Percentiles rank a stretch among this genome's conserved stretches.
Conservation (phyloP, 441 rosid species). For the Erysimum pusillum region DNA sequence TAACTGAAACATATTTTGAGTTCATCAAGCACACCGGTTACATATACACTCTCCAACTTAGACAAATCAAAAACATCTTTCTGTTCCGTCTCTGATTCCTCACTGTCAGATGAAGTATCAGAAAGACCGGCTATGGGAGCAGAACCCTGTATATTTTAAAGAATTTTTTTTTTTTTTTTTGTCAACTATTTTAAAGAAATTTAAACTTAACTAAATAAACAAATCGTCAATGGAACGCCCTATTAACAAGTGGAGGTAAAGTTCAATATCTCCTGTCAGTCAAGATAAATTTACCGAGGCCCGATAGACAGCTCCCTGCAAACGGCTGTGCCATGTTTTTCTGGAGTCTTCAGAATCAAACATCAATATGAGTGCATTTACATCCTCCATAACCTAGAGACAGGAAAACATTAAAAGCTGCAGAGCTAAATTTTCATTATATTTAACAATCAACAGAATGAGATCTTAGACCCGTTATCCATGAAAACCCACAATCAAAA, state of each 20-base stretch:
- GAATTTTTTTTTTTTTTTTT: no score
- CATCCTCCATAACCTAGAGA: slow-evolving; percentile 88
- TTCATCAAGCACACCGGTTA: slow-evolving; percentile 95
- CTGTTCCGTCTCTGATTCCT: slow-evolving; percentile 74
- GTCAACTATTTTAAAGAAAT: slow-evolving; percentile 15
- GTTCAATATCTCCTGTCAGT: slow-evolving; percentile 15
- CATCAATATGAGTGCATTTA: slow-evolving; percentile 72
- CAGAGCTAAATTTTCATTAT: slow-evolving; percentile 18
- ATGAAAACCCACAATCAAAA: slow-evolving; percentile 35
- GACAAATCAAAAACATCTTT: slow-evolving; percentile 55
- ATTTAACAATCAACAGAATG: slow-evolving; percentile 7
- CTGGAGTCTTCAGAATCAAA: slow-evolving; percentile 81
- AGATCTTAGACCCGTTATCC: slow-evolving; percentile 21
- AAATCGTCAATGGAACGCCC: slow-evolving; percentile 24
- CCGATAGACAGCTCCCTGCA: slow-evolving; percentile 92
- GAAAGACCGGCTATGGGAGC: slow-evolving; percentile 88
- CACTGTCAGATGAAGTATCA: slow-evolving; percentile 88
- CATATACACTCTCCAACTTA: slow-evolving; percentile 69
- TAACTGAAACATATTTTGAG: slow-evolving; percentile 84
- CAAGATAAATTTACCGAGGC: slow-evolving; percentile 69
- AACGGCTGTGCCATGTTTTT: slow-evolving; percentile 87
- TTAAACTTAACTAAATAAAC: slow-evolving; percentile 17
- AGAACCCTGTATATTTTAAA: slow-evolving; percentile 64
- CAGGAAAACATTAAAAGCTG: slow-evolving; percentile 27
- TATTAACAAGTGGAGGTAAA: slow-evolving; percentile 14